Evolutionary conservation across 345 rosid species (phyloP).

Genomic region (Aquilaria yunnanensis): DNA sequence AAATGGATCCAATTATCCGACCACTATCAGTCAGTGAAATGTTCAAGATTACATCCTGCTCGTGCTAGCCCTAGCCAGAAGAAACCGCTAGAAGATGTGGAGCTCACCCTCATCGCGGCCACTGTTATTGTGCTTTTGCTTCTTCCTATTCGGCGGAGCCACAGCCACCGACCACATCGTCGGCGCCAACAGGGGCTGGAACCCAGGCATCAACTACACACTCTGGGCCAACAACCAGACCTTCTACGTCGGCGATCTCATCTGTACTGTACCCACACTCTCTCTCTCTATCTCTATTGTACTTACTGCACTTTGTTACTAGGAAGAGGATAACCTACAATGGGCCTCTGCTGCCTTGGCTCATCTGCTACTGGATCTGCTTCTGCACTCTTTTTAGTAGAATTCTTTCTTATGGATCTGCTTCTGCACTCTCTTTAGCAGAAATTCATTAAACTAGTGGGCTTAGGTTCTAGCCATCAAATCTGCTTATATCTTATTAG

Average conservation of each 20-base stretch:
- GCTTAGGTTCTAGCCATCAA: background rate
- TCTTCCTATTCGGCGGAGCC: conserved; percentile 20
- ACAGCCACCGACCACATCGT: conserved; percentile 73
- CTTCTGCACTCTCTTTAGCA: background rate
- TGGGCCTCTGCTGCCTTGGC: no score
- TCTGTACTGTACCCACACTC: conserved; percentile 31
- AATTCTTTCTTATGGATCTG: background rate
- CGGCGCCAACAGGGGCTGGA: conserved; percentile 79
- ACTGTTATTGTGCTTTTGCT: conserved; percentile 9
- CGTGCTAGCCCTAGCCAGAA: background rate
- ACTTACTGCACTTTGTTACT: no score
- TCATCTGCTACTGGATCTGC: background rate
- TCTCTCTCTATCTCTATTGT: conserved; percentile 9
- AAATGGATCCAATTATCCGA: no score
- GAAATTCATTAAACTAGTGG: background rate
- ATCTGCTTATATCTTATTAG: background rate
- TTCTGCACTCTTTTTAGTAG: background rate
- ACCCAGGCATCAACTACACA: conserved; percentile 70
- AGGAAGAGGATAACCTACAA: no score
- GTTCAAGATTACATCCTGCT: no score
- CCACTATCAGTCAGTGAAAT: no score
- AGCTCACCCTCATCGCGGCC: conserved; percentile 8
- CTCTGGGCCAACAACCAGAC: conserved; percentile 70
- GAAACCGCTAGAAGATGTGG: conserved; percentile 1
- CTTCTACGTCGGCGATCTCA: conserved; percentile 65